These are phyloP conservation scores for Agaricales sp. DNA, from an alignment of 1,284 basidiomycete genomes.

Conservation along the genomic window DNA sequence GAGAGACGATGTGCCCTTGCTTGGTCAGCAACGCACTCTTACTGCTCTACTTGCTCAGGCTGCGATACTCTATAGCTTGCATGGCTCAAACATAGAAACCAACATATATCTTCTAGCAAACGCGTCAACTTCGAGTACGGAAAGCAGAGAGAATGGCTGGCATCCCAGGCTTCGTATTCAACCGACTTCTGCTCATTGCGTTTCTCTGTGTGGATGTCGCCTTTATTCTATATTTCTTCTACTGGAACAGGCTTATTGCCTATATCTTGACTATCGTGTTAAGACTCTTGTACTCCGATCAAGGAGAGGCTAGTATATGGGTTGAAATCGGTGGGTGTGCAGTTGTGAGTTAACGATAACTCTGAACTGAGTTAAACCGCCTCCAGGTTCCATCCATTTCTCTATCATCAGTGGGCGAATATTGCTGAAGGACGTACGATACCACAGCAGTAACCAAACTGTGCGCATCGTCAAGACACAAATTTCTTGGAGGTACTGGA, in stretches of 20 bases:
- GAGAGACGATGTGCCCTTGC: not conserved
- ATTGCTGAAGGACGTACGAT: constrained; percentile 75
- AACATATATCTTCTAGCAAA: not conserved
- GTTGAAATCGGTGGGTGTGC: constrained; percentile 56
- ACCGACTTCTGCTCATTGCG: constrained; percentile 55
- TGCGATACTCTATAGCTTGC: not conserved
- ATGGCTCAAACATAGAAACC: not conserved
- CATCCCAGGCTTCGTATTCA: constrained; percentile 32
- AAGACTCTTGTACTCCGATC: constrained; percentile 63
- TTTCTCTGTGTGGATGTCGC: constrained; percentile 64
- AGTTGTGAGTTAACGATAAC: not conserved
- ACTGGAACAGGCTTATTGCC: constrained; percentile 79
- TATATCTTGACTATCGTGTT: constrained; percentile 49
- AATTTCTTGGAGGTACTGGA: constrained; percentile 89
- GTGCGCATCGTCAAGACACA: constrained; percentile 75
- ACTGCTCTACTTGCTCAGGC: too few species aligned
- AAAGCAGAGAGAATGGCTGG: constrained; percentile 16
- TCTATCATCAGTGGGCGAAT: constrained; percentile 83
- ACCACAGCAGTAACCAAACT: constrained; percentile 86
- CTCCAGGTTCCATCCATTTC: constrained; percentile 77
- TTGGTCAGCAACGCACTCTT: not conserved
- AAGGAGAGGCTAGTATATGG: constrained; percentile 61
- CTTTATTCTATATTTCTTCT: constrained; percentile 77
- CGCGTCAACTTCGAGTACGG: too few species aligned
- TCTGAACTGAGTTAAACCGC: constrained; percentile 1